Evolutionary conservation across 257 asterid genomes (phyloP).

Genomic region (Solanum pinnatisectum): DNA sequence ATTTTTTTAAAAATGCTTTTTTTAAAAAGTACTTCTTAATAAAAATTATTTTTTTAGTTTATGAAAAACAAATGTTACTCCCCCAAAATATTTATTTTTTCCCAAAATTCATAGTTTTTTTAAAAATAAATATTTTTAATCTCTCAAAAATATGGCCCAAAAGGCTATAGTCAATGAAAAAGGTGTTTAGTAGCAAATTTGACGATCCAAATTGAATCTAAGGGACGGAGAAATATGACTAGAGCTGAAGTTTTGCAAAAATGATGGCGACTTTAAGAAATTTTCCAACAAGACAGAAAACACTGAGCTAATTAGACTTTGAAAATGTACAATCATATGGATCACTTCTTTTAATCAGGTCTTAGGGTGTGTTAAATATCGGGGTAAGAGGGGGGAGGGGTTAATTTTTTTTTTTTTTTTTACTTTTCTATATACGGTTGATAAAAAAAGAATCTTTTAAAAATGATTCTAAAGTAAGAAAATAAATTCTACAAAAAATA

Average conservation of each 20-base stretch:
- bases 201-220: background rate
- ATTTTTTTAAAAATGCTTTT: background rate
- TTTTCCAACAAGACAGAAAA: background rate
- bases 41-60: background rate
- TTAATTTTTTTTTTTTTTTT: no score
- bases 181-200: background rate
- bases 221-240: background rate
- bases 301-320: background rate
- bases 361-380: background rate
- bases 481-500: background rate
- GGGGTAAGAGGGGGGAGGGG: background rate
- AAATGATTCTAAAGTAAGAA: background rate
- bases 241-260: background rate
- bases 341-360: background rate
- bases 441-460: background rate
- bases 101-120: background rate
- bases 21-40: background rate
- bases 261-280: background rate
- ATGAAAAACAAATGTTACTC: background rate
- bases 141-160: background rate
- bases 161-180: background rate
- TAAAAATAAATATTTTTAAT: background rate
- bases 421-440: background rate
- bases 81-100: background rate
- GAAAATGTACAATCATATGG: background rate